Conservation (phyloP, 2,329 filamentous ascomycete species). For the Claviceps maximensis region DNA sequence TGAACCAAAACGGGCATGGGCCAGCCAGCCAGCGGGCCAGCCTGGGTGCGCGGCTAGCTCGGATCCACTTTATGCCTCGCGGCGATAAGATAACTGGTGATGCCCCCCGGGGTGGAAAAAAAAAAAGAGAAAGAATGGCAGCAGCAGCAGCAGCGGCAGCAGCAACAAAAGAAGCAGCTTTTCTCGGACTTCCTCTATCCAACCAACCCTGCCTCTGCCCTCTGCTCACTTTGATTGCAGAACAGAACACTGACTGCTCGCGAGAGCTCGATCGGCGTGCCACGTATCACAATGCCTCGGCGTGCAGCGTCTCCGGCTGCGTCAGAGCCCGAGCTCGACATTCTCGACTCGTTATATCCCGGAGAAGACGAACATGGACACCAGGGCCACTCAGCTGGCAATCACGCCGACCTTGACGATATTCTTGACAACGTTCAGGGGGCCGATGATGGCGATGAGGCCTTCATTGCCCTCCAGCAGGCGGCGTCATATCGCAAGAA, state of each 20-base stretch:
- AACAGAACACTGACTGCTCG: not conserved
- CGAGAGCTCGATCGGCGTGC: not conserved
- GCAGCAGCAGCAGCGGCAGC: not conserved
- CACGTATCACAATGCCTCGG: conserved; percentile 44
- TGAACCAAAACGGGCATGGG: not conserved
- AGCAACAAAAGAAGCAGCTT: not conserved
- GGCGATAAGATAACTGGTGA: conserved; percentile 25
- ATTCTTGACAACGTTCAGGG: conserved; percentile 39
- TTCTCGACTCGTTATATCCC: conserved; percentile 63
- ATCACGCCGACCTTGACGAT: conserved; percentile 44
- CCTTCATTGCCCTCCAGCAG: conserved; percentile 81
- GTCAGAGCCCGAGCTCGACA: conserved; percentile 88
- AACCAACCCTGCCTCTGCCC: not conserved
- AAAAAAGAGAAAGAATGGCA: conserved; percentile 14
- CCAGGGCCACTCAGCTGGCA: conserved; percentile 22
- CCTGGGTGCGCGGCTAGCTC: not conserved
- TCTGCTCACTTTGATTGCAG: too few relatives aligned
- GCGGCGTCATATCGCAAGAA: conserved; percentile 78
- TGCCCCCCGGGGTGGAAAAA: not conserved
- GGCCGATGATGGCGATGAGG: conserved; percentile 58
- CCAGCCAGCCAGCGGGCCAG: too few relatives aligned
- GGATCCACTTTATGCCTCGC: conserved; percentile 15
- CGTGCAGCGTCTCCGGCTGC: conserved; percentile 66
- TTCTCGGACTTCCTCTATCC: not conserved
- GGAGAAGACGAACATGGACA: conserved; percentile 38